Percentiles rank a stretch among this genome's conserved stretches.
These are phyloP conservation scores for Triangularia verruculosa DNA, from an alignment of 2,329 filamentous ascomycete species.

Conservation along the genomic window DNA sequence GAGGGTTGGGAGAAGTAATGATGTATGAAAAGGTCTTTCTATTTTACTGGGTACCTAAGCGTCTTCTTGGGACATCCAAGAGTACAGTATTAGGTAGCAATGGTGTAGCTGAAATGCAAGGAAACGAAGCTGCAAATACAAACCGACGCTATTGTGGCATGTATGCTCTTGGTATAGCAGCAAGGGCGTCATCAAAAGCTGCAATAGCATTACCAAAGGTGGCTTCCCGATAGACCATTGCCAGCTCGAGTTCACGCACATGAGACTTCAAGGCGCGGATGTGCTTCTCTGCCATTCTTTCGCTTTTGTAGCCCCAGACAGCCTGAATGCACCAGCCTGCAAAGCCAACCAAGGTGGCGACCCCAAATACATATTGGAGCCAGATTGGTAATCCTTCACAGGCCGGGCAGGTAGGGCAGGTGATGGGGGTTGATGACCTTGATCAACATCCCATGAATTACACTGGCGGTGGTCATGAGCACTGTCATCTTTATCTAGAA, in stretches of 20 bases:
- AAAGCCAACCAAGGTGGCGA: neutral
- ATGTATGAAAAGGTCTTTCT: too few species aligned
- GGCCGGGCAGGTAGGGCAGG: neutral
- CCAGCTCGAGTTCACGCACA: neutral
- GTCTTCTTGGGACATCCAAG: too few species aligned
- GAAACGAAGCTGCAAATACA: too few species aligned
- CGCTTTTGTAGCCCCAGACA: neutral
- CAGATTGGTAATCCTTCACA: neutral
- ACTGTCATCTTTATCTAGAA: neutral
- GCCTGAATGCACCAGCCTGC: neutral
- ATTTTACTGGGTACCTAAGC: too few species aligned
- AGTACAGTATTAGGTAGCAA: too few species aligned
- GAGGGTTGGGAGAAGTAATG: too few species aligned
- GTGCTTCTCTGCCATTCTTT: neutral
- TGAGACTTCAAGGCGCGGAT: neutral
- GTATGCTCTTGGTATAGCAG: neutral
- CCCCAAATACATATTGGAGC: neutral
- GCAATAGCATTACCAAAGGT: neutral
- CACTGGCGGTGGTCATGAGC: neutral
- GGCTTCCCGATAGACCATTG: neutral
- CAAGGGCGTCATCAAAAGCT: neutral
- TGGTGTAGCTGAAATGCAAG: too few species aligned
- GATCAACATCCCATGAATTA: neutral
- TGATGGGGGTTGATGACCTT: neutral
- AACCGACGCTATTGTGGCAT: neutral